Percentiles rank a stretch among this genome's conserved stretches.
phyloP scores from a whole-genome alignment of 2,329 filamentous ascomycete genomes.

The Aspergillus hortae region DNA sequence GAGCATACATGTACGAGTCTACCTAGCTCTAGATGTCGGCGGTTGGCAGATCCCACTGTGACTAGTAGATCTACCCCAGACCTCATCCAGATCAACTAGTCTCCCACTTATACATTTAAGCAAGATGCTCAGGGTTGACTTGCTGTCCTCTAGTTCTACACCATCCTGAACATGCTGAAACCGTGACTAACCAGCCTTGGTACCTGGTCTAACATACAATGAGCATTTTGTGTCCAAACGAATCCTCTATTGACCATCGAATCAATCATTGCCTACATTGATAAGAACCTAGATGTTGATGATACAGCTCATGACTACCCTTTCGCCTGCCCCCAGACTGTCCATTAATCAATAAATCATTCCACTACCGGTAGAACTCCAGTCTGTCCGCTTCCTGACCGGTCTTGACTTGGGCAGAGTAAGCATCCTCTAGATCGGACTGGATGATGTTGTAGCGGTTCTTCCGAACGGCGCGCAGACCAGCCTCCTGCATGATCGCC shows the following conservation, averaged over 20 bases:
- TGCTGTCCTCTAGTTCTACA: no score
- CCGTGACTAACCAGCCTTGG: no score
- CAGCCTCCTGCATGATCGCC: slow-evolving; percentile 98
- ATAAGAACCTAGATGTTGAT: slow-evolving; percentile 21
- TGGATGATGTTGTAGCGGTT: slow-evolving; percentile 99
- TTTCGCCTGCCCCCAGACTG: slow-evolving; percentile 16
- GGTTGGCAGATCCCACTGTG: no score
- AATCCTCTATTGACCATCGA: not conserved
- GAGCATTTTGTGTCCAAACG: no score
- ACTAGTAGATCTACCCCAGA: no score
- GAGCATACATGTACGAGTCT: no score
- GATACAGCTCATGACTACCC: slow-evolving; percentile 26
- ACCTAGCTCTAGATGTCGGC: no score
- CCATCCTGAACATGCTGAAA: no score
- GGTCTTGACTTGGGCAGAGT: slow-evolving; percentile 93
- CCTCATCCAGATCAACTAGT: no score
- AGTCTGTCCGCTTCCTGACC: slow-evolving; percentile 70
- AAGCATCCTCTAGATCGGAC: slow-evolving; percentile 92
- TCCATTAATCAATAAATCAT: slow-evolving; percentile 4
- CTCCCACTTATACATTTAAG: no score
- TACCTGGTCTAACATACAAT: no score
- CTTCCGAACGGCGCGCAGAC: slow-evolving; percentile 88
- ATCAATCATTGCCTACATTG: slow-evolving; percentile 16
- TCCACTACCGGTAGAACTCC: slow-evolving; percentile 74
- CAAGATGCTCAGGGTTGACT: no score